Conservation (phyloP, 768 basidiomycete species). For the Tylopilus vinaceipallidus region DNA sequence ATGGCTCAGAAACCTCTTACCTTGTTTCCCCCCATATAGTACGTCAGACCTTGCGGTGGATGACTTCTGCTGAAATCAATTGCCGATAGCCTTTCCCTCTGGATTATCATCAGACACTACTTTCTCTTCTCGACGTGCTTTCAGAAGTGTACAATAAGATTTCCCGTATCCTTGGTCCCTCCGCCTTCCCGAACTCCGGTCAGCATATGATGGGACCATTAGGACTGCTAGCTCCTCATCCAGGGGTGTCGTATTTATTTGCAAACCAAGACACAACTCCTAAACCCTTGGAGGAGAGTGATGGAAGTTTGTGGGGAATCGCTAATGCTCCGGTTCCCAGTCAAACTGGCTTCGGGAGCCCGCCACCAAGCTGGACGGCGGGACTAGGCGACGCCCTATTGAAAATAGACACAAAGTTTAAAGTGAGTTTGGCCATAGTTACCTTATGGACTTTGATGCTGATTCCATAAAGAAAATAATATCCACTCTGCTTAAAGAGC, state of each 20-base stretch:
- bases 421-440: constrained; percentile 46
- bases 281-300: constrained; percentile 39
- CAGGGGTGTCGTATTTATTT: constrained; percentile 81
- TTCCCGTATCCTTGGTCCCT: constrained; percentile 77
- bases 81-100: constrained; percentile 72
- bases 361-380: constrained; percentile 61
- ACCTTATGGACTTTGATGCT: background rate
- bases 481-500: constrained; percentile 73
- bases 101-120: constrained; percentile 86
- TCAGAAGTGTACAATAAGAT: constrained; percentile 91
- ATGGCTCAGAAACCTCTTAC: constrained; percentile 63
- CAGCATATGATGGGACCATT: constrained; percentile 77
- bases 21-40: constrained; percentile 76
- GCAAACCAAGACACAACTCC: constrained; percentile 35
- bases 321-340: constrained; percentile 45
- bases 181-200: constrained; percentile 66
- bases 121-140: constrained; percentile 85
- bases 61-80: constrained; percentile 4
- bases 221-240: constrained; percentile 72
- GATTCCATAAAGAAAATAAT: constrained; percentile 71
- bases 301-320: constrained; percentile 70
- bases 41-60: constrained; percentile 26
- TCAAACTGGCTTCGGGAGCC: constrained; percentile 39
- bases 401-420: constrained; percentile 83
- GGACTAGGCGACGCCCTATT: constrained; percentile 67